phyloP scores from a whole-genome alignment of 2,329 filamentous ascomycete genomes.

The Myriangium duriaei region DNA sequence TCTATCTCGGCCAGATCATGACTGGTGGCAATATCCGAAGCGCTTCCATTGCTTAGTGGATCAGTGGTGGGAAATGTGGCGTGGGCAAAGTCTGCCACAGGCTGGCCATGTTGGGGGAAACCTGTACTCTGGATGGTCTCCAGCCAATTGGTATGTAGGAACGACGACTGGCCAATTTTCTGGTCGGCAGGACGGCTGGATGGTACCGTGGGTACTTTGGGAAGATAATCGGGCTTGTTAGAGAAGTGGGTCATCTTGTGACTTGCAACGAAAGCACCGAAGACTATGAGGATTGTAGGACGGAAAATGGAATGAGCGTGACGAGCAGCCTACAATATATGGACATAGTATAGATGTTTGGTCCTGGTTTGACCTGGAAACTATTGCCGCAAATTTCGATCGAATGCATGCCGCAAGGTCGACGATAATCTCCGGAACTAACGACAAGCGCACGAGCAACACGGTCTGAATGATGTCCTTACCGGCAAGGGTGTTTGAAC shows the following conservation, averaged over 20 bases:
- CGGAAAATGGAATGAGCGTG: not conserved
- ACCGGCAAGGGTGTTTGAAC: constrained; percentile 8
- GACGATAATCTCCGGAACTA: constrained; percentile 4
- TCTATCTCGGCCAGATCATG: not conserved
- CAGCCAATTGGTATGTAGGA: not conserved
- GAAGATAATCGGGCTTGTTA: not conserved
- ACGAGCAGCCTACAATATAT: not conserved
- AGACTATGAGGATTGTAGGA: not conserved
- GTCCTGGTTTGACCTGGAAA: no score
- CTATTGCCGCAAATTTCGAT: not conserved
- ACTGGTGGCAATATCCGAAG: not conserved
- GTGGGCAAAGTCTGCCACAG: not conserved
- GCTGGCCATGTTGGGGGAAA: not conserved
- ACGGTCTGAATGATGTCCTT: constrained; percentile 3
- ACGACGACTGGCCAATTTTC: not conserved
- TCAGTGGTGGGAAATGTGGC: not conserved
- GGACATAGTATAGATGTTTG: not conserved
- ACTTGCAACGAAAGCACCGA: not conserved
- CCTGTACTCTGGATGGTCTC: not conserved
- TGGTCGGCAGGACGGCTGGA: constrained; percentile 1
- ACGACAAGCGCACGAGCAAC: not conserved
- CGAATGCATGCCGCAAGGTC: not conserved
- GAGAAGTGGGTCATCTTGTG: constrained; percentile 4
- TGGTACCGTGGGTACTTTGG: constrained; percentile 4
- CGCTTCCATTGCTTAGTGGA: not conserved